Conservation (phyloP, 208 protist species). For the Acanthamoeba healyi region DNA sequence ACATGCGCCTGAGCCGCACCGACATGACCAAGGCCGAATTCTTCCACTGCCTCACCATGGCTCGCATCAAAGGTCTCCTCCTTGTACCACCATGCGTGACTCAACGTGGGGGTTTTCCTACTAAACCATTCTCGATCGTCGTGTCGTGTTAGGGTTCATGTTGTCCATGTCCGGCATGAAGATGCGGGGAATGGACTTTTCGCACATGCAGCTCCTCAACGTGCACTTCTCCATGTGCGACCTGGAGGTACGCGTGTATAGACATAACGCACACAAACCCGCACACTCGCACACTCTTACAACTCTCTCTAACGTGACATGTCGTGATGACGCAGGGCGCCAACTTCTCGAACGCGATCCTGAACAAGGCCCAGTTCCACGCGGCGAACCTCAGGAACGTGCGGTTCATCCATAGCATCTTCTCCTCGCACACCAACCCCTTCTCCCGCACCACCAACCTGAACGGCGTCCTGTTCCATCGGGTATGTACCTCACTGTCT, state of each 20-base stretch:
- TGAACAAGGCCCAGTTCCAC: slow-evolving; percentile 73
- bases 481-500: neutral
- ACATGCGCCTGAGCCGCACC: slow-evolving; percentile 10
- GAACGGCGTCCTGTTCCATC: slow-evolving; percentile 58
- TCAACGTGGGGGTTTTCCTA: too few species aligned
- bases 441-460: slow-evolving; percentile 67
- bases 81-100: too few species aligned
- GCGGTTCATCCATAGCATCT: slow-evolving; percentile 69
- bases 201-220: slow-evolving; percentile 69
- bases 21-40: slow-evolving; percentile 71
- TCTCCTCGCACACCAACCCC: slow-evolving; percentile 65
- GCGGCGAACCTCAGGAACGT: slow-evolving; percentile 61
- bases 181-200: slow-evolving; percentile 68
- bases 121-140: neutral
- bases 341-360: slow-evolving; percentile 62
- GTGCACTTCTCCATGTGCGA: slow-evolving; percentile 65
- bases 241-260: slow-evolving; percentile 11
- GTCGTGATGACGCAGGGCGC: slow-evolving; percentile 25
- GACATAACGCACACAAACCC: too few species aligned
- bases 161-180: slow-evolving; percentile 69
- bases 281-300: too few species aligned
- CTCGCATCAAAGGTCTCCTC: slow-evolving; percentile 60
- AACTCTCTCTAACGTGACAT: too few species aligned
- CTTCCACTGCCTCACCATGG: slow-evolving; percentile 72
- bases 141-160: slow-evolving; percentile 31